Conservation (phyloP, 2,329 filamentous ascomycete species). For the Celoporthe dispersa region DNA sequence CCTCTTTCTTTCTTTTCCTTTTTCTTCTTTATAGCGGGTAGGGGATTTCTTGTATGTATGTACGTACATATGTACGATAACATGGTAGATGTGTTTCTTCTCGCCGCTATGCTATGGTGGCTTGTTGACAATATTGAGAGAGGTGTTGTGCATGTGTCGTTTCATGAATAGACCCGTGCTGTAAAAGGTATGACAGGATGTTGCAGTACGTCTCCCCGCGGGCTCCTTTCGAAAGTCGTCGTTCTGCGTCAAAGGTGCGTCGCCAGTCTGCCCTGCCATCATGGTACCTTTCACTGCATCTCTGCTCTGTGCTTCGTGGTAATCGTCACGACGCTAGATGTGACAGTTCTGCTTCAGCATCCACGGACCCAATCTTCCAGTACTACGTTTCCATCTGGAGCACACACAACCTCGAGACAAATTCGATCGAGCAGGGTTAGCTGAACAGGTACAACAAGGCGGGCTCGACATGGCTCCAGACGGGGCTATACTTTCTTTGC, state of each 20-base stretch:
- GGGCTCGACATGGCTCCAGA: not conserved
- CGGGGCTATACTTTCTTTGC: not conserved
- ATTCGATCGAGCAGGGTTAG: too few species aligned
- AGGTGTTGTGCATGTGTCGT: not conserved
- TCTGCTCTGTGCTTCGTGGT: too few species aligned
- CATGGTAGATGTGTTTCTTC: not conserved
- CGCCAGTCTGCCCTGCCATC: too few species aligned
- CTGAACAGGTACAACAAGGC: not conserved
- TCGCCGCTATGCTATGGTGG: not conserved
- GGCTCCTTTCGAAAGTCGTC: too few species aligned
- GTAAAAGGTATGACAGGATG: not conserved
- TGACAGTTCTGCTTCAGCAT: too few species aligned
- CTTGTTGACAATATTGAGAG: not conserved
- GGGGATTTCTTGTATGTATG: not conserved
- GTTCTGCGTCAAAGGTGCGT: too few species aligned
- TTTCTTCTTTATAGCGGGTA: not conserved
- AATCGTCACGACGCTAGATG: too few species aligned
- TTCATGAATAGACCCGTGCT: too few species aligned
- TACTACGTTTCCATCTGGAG: too few species aligned
- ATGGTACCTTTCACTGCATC: too few species aligned
- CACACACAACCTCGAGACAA: too few species aligned
- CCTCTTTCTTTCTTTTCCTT: not conserved
- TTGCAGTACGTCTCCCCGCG: not conserved
- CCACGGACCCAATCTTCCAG: too few species aligned
- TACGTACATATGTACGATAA: conserved; percentile 10